Conservation (phyloP, 2,329 filamentous ascomycete genomes). For the Fusarium sp. region DNA sequence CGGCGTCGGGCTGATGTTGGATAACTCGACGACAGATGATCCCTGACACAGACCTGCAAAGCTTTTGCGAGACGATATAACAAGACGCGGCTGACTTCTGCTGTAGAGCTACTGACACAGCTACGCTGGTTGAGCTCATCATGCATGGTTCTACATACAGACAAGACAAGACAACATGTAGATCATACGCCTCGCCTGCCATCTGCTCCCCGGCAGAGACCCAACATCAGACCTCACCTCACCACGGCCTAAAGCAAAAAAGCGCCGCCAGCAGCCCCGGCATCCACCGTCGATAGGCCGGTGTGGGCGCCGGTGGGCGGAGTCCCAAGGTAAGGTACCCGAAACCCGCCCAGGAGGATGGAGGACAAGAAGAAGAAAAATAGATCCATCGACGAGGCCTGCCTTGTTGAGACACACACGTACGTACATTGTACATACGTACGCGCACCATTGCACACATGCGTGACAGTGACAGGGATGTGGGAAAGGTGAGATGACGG, state of each 20-base stretch:
- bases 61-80: neutral
- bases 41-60: constrained; percentile 9
- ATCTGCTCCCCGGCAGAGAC: neutral
- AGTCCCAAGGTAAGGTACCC: constrained; percentile 45
- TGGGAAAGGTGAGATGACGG: neutral
- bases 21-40: constrained; percentile 17
- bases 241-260: constrained; percentile 3
- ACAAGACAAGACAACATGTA: neutral
- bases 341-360: constrained; percentile 28
- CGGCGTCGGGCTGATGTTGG: constrained; percentile 26
- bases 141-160: constrained; percentile 1
- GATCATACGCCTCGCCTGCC: neutral
- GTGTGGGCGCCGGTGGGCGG: constrained; percentile 38
- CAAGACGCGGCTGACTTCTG: neutral
- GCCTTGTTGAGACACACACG: constrained; percentile 6
- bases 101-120: neutral
- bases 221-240: constrained; percentile 4
- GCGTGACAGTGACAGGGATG: neutral
- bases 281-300: constrained; percentile 28
- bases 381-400: neutral
- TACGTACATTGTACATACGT: constrained; percentile 1
- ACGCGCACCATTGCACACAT: neutral
- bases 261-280: constrained; percentile 10
- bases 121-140: neutral
- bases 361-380: constrained; percentile 1